Percentiles rank a stretch among this genome's conserved stretches.
Conservation (phyloP, 352 stramenopile species). For the Pythium biforme region DNA sequence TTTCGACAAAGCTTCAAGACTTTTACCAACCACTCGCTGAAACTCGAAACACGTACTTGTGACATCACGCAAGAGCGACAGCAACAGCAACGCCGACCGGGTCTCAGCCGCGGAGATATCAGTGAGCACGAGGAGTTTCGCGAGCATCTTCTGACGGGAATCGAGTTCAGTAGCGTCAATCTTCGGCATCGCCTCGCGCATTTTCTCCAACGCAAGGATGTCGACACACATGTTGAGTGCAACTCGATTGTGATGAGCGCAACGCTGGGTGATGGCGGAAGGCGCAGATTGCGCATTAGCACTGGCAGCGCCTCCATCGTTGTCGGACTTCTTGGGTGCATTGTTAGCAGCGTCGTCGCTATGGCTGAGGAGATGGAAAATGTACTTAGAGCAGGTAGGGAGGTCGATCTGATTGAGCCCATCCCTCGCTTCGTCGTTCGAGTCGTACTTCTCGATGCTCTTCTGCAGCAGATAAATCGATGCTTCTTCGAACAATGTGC, state of each 20-base stretch:
- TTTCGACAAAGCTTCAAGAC: conserved; percentile 46
- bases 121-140: conserved; percentile 50
- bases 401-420: conserved; percentile 41
- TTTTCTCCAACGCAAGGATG: conserved; percentile 60
- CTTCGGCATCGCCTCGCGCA: conserved; percentile 23
- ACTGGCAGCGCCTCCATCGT: conserved; percentile 9
- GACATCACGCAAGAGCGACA: conserved; percentile 51
- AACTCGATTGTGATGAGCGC: conserved; percentile 72
- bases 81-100: conserved; percentile 53
- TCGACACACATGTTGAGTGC: conserved; percentile 71
- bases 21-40: conserved; percentile 45
- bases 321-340: conserved; percentile 25
- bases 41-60: conserved; percentile 38
- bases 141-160: conserved; percentile 46
- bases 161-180: conserved; percentile 34
- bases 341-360: conserved; percentile 31
- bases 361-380: conserved; percentile 59
- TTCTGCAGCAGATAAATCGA: conserved; percentile 63
- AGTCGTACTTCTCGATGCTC: conserved; percentile 45
- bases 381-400: conserved; percentile 52
- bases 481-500: conserved; percentile 62
- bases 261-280: conserved; percentile 26
- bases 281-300: neutral
- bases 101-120: conserved; percentile 50
- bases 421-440: conserved; percentile 36